Percentiles rank a stretch among this genome's conserved stretches.
Evolutionary conservation across 2,329 filamentous ascomycete genomes (phyloP).

Genomic region (Fusarium kyushuense): DNA sequence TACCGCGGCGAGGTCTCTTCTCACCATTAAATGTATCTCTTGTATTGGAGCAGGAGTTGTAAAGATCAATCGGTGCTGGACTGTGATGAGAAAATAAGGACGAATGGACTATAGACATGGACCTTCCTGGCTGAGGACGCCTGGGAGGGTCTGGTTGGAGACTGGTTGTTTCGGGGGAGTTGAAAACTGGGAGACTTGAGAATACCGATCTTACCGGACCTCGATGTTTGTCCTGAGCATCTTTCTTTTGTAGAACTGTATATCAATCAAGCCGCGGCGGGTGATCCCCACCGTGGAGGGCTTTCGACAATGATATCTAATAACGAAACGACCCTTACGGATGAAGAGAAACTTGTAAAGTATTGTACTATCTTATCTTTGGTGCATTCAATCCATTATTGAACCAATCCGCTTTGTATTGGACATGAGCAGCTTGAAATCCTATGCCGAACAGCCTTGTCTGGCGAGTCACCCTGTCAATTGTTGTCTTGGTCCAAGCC

Average conservation of each 20-base stretch:
- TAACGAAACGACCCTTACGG: conserved; percentile 2
- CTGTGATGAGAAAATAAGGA: conserved; percentile 37
- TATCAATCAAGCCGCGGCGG: conserved; percentile 46
- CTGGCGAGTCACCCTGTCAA: background rate
- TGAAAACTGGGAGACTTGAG: conserved; percentile 41
- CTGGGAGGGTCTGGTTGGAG: conserved; percentile 44
- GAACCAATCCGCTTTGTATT: background rate
- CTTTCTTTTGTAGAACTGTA: conserved; percentile 52
- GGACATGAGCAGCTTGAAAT: background rate
- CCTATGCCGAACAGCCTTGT: background rate
- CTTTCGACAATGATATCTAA: conserved; percentile 35
- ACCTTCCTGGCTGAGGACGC: conserved; percentile 31
- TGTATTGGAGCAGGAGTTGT: conserved; percentile 25
- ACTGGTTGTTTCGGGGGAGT: conserved; percentile 36
- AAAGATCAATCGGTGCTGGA: conserved; percentile 29
- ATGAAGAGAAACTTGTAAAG: background rate
- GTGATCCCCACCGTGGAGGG: conserved; percentile 31
- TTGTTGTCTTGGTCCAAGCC: background rate
- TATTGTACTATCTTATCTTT: background rate
- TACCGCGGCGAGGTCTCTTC: conserved; percentile 80
- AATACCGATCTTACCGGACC: conserved; percentile 40
- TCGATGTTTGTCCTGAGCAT: conserved; percentile 47
- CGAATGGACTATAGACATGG: conserved; percentile 44
- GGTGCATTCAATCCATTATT: background rate
- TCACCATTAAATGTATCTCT: conserved; percentile 64